Base-by-base conservation (phyloP, 352 stramenopile species). In the Globisporangium iwayamae region DNA sequence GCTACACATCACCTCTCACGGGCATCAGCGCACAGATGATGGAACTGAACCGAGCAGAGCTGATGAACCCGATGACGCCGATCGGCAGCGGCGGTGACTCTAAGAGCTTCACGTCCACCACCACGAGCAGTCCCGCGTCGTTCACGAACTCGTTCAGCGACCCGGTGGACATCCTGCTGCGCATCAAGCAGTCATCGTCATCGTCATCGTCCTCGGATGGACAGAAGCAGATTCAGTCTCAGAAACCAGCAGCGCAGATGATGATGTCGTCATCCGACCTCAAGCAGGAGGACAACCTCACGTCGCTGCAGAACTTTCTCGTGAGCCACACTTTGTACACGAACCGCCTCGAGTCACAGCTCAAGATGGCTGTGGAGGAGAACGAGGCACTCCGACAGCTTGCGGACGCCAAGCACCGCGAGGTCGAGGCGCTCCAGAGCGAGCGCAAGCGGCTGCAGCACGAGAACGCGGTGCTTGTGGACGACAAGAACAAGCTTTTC, bases 401-500 rank as follows among this genome's bases (percentile, higher is more conserved):
- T 11, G 57, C 87, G 9, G 73, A 87, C 18, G 51, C 70, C 7
- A 85, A 87, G 46, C 70, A 87, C 25, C 76, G 75, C 36, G 78
- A 91, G 63, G 59, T 90, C 18, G 77, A 90, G 34, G 56, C 60
- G 9, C 54, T 90, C 6, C 68, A 85, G 38, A 68, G 72, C 56
- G 79, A 89, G 28, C 70, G 74, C n/a, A 88, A 88, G 55, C 65
- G 73, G 52, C 68, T 91, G 25, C 78, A 90, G 64, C 74, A 89
- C 48, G 83, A 90, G 66, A 91, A 90, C 56, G 65, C 71, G 2
- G 79, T 89, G 25, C 69, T 91, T 46, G 67, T 80, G 0, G 80
- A 90, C 43, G 81, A 88, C 70, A 90, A 91, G 65, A 89, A 83
- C 72, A 91, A 91, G 71, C 63, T 91, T 16, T 88, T 89, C 55